A percentile compares a stretch with the other conserved stretches of the same genome.
Evolutionary conservation across 192 early-diverging fungal species (phyloP).

Genomic region (Linnemannia exigua): DNA sequence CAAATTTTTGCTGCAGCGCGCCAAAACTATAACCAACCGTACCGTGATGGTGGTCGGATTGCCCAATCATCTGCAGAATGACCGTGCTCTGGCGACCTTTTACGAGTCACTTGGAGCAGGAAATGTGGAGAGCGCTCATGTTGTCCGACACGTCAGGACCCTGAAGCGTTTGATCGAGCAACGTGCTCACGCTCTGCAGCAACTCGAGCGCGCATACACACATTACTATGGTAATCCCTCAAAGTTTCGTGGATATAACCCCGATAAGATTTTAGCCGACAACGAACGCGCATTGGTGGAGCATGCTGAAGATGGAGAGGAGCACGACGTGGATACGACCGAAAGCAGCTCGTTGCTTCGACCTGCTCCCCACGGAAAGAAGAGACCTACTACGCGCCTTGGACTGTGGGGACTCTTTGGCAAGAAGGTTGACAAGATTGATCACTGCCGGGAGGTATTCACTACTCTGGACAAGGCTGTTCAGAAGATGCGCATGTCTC

Average conservation of each 20-base stretch:
- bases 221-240: conserved; percentile 81
- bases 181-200: conserved; percentile 66
- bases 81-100: conserved; percentile 72
- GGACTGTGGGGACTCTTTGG: conserved; percentile 65
- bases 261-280: conserved; percentile 55
- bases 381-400: conserved; percentile 59
- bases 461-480: conserved; percentile 68
- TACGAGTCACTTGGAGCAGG: conserved; percentile 74
- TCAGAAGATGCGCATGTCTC: conserved; percentile 60
- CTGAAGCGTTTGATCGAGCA: conserved; percentile 69
- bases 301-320: background rate
- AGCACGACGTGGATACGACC: background rate
- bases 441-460: conserved; percentile 70
- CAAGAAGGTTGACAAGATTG: conserved; percentile 77
- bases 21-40: conserved; percentile 63
- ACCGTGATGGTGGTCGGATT: conserved; percentile 80
- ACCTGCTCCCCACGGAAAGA: conserved; percentile 4
- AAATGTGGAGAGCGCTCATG: conserved; percentile 74
- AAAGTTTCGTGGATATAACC: conserved; percentile 72
- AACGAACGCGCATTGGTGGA: background rate
- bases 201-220: conserved; percentile 69
- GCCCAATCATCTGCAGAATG: conserved; percentile 69
- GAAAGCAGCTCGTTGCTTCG: conserved; percentile 13
- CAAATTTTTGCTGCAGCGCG: conserved; percentile 56
- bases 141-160: conserved; percentile 68